Evolutionary conservation across 2,329 filamentous ascomycete species (phyloP).

Genomic region (Pseudonectria buxi): DNA sequence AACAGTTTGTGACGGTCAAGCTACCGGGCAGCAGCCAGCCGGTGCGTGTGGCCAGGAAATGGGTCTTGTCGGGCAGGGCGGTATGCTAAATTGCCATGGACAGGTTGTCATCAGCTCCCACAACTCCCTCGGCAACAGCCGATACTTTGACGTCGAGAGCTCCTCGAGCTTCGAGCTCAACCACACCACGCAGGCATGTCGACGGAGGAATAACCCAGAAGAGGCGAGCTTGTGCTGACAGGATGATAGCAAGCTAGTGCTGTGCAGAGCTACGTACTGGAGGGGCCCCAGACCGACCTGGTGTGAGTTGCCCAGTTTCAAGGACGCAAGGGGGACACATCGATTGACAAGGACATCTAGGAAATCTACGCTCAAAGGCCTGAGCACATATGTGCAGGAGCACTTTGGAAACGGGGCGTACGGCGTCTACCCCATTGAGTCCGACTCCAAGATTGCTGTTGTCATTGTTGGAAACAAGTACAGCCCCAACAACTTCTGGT

Average conservation of each 20-base stretch:
- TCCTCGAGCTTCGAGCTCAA: slow-evolving; percentile 86
- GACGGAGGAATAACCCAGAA: not conserved
- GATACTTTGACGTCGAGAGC: slow-evolving; percentile 87
- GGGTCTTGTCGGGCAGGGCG: not conserved
- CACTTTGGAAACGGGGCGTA: slow-evolving; percentile 80
- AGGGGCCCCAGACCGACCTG: slow-evolving; percentile 69
- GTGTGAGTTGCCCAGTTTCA: slow-evolving; percentile 50
- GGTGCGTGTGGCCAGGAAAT: slow-evolving; percentile 20
- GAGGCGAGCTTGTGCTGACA: slow-evolving; percentile 8
- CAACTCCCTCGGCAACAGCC: slow-evolving; percentile 70
- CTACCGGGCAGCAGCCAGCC: slow-evolving; percentile 74
- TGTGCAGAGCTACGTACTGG: slow-evolving; percentile 71
- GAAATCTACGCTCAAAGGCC: slow-evolving; percentile 74
- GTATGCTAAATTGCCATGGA: slow-evolving; percentile 6
- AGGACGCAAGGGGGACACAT: not conserved
- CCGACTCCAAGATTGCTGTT: slow-evolving; percentile 70
- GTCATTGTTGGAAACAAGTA: slow-evolving; percentile 93
- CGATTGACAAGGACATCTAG: slow-evolving; percentile 37
- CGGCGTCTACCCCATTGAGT: slow-evolving; percentile 74
- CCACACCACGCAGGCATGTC: slow-evolving; percentile 64
- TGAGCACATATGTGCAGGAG: slow-evolving; percentile 71
- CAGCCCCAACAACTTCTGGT: slow-evolving; percentile 97
- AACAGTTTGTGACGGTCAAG: slow-evolving; percentile 84
- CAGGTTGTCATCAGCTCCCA: slow-evolving; percentile 80
- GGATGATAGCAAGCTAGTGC: slow-evolving; percentile 65